Evolutionary conservation across 2,329 filamentous ascomycete genomes (phyloP).

Genomic region (Aciculosporium take): DNA sequence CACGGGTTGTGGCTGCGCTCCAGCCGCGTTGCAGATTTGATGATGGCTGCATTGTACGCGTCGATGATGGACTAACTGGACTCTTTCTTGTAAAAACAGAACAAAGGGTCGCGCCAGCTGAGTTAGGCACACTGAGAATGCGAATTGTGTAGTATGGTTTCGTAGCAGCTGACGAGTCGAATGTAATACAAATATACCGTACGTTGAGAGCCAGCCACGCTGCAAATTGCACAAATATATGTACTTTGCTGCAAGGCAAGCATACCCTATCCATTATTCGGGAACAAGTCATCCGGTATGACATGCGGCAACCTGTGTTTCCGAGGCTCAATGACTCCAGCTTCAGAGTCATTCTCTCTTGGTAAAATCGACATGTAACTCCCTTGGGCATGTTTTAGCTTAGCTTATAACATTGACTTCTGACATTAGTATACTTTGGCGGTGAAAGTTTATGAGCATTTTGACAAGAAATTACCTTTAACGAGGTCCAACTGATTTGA

Average conservation of each 20-base stretch:
- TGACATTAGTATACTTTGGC: not conserved
- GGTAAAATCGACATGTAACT: not conserved
- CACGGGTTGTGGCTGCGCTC: not conserved
- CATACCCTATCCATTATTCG: not conserved
- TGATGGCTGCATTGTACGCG: not conserved
- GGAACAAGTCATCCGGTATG: not conserved
- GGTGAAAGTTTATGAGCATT: no score
- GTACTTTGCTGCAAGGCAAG: not conserved
- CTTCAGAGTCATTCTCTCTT: not conserved
- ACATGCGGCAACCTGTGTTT: not conserved
- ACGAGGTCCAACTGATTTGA: no score
- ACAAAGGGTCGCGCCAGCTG: not conserved
- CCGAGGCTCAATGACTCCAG: not conserved
- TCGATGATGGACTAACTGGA: no score
- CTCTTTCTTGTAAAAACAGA: no score
- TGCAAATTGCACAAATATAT: no score
- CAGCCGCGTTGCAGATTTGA: not conserved
- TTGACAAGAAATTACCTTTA: no score
- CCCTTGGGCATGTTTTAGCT: not conserved
- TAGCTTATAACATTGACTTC: not conserved
- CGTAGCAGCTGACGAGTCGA: not conserved
- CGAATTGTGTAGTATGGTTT: not conserved
- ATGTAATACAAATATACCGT: not conserved
- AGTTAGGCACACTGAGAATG: not conserved
- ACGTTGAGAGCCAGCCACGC: no score